Evolutionary conservation across 768 basidiomycete species (phyloP), one percentile per base, ranked within the genome.

Genomic region (Roridomyces roridus): DNA sequence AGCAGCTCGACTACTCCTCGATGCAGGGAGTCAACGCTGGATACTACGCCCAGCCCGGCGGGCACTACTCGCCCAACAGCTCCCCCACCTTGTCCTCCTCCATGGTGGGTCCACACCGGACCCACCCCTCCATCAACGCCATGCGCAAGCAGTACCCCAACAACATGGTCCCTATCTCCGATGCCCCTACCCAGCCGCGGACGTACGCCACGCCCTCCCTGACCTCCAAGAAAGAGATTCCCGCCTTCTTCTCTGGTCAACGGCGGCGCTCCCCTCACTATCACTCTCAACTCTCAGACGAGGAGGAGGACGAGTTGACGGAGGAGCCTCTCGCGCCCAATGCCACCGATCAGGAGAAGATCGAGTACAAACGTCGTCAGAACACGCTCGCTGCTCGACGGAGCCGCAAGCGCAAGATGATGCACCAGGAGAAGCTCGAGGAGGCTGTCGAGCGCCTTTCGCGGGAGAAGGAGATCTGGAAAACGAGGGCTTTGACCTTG

Each of bases 331-430:
- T 59, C 5, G 55, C 56, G 6, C 65, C 74, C 1, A 68, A 74
- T 8, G 58, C 71, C 17, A 71, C 72, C 2, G 82, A 83, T 61
- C 73, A 81, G 65, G 80, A 83, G 57, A 83, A 84, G 57, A 88
- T 90, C 65, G 85, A 83, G 67, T 77, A 77, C 20, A 90, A 90
- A 76, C 80, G 88, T 36, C 78, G 84, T 7, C 83, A 85, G 70
- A 90, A 90, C 64, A 89, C 88, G n/a, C 69, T 90, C 8, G 89
- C 88, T 0, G 88, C 89, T 7, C 80, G 88, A 0, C 78, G 86
- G 12, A 82, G 80, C 62, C 78, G 88, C 11, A 82, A 81, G 77
- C 79, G 88, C 43, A 90, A 90, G 75, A 67, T 83, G 24, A 82
- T 85, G 71, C 81, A 88, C 66, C 79, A 85, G 65, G 76, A 80